A percentile compares a stretch with the other conserved stretches of the same genome.
Conservation (phyloP, 345 rosid species). For the Eucalyptus camaldulensis region DNA sequence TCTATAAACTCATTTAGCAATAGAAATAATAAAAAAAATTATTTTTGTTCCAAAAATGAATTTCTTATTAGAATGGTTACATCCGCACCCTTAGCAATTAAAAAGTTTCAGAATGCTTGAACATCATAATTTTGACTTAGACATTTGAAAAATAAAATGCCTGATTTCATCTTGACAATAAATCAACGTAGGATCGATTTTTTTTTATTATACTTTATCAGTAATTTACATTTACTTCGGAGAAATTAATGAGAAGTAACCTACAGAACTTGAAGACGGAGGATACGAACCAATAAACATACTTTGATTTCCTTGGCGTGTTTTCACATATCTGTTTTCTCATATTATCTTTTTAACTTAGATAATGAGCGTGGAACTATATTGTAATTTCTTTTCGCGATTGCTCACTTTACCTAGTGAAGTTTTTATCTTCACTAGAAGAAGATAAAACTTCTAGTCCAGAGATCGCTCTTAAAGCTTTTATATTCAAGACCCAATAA, state of each 20-base stretch:
- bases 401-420: background rate
- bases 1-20: no score
- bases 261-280: background rate
- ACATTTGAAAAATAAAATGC: background rate
- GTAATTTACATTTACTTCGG: background rate
- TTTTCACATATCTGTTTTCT: background rate
- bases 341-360: no score
- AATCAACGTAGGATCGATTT: no score
- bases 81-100: background rate
- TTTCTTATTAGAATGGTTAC: no score
- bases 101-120: background rate
- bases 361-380: background rate
- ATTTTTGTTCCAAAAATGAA: no score
- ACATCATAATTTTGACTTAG: background rate
- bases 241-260: background rate
- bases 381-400: background rate
- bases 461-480: background rate
- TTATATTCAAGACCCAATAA: no score
- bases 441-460: no score
- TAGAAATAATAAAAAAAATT: no score
- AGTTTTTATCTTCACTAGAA: background rate
- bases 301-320: background rate
- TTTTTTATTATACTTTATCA: no score
- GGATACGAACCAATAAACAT: background rate
- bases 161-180: background rate